phyloP scores from a whole-genome alignment of 1,284 basidiomycete genomes.

The Cryptococcus sp. region DNA sequence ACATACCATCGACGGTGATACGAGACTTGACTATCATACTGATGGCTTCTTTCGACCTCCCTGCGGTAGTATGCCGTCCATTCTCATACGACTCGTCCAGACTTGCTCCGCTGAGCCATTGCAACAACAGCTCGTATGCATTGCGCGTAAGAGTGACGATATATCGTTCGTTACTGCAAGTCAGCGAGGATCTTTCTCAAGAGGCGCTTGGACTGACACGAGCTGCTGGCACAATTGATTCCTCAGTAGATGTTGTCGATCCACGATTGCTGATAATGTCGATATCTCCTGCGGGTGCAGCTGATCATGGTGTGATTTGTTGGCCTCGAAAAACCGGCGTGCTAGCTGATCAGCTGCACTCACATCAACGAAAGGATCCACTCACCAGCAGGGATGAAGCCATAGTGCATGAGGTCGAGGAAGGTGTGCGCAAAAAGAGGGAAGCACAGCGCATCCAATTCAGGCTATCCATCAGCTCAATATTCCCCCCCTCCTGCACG shows the following conservation, averaged over 20 bases:
- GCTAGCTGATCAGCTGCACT: constrained; percentile 81
- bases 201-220: constrained; percentile 43
- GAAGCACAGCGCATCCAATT: constrained; percentile 84
- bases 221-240: constrained; percentile 81
- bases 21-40: constrained; percentile 93
- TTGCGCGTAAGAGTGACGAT: constrained; percentile 84
- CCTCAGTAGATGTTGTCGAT: constrained; percentile 77
- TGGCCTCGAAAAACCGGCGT: constrained; percentile 66
- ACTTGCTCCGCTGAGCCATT: constrained; percentile 87
- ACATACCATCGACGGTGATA: constrained; percentile 78
- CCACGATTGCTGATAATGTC: constrained; percentile 72
- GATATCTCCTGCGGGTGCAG: constrained; percentile 69
- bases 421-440: constrained; percentile 98
- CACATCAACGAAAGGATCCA: constrained; percentile 59
- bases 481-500: neutral
- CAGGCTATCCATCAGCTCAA: constrained; percentile 57
- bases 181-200: neutral
- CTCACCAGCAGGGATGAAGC: constrained; percentile 81
- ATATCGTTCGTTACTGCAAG: constrained; percentile 69
- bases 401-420: constrained; percentile 85
- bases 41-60: constrained; percentile 63
- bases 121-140: constrained; percentile 83
- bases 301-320: constrained; percentile 64
- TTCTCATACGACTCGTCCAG: constrained; percentile 72
- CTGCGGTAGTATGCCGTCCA: constrained; percentile 61